Percentiles rank a stretch among this genome's conserved stretches.
Conservation (phyloP, 495 filamentous ascomycete genomes). For the Penicillium egyptiacum region DNA sequence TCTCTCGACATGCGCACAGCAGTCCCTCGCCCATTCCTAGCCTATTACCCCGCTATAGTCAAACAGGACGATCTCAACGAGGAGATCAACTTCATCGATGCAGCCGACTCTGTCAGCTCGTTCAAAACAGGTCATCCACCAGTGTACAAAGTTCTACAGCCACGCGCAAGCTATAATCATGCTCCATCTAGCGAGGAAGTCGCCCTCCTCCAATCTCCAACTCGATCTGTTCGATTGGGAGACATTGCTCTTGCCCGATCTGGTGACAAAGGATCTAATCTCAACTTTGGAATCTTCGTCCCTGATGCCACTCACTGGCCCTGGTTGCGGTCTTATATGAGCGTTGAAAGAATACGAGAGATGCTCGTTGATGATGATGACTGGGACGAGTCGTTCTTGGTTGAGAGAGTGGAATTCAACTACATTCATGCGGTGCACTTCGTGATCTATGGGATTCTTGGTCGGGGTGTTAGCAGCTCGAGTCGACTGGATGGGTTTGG, state of each 20-base stretch:
- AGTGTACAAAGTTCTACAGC: constrained; percentile 13
- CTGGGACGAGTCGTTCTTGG: constrained; percentile 35
- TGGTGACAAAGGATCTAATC: constrained; percentile 51
- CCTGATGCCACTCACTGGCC: constrained; percentile 36
- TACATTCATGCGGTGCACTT: constrained; percentile 47
- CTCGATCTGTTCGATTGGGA: constrained; percentile 31
- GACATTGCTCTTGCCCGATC: constrained; percentile 45
- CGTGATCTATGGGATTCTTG: constrained; percentile 51
- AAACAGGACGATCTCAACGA: constrained; percentile 27
- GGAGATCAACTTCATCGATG: constrained; percentile 21
- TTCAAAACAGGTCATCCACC: constrained; percentile 22
- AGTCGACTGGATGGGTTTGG: constrained; percentile 49
- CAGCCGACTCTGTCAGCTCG: constrained; percentile 1
- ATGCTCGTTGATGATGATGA: constrained; percentile 37
- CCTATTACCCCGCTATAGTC: constrained; percentile 35
- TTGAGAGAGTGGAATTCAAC: constrained; percentile 51
- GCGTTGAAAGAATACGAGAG: constrained; percentile 29
- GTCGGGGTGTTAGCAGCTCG: constrained; percentile 50
- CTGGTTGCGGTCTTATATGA: constrained; percentile 49
- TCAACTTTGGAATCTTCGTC: constrained; percentile 52
- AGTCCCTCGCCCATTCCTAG: constrained; percentile 31
- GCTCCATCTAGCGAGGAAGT: not conserved
- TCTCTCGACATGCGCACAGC: constrained; percentile 34
- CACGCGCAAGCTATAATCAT: constrained; percentile 24
- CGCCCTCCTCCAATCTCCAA: not conserved